Evolutionary conservation across 257 asterid genomes (phyloP).

Genomic region (Scutellaria barbata): DNA sequence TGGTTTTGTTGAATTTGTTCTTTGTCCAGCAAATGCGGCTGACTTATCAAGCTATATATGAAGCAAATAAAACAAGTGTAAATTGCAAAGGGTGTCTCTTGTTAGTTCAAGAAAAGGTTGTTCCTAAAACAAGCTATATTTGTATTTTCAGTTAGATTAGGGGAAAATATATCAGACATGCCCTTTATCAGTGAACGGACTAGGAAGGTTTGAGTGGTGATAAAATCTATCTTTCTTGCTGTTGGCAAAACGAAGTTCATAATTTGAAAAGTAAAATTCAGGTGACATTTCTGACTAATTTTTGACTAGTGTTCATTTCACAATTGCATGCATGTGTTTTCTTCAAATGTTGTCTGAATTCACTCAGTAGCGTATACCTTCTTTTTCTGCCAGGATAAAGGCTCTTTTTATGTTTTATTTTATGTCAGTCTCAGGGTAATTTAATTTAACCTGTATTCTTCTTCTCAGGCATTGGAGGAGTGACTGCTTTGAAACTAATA

Average conservation of each 20-base stretch:
- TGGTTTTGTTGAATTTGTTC: constrained; percentile 20
- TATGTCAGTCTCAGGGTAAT: background rate
- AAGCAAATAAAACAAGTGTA: constrained; percentile 10
- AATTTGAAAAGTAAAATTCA: background rate
- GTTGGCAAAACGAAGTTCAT: background rate
- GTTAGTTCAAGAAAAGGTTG: constrained; percentile 20
- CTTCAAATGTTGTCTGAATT: constrained; percentile 3
- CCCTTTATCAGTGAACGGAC: background rate
- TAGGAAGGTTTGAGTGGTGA: background rate
- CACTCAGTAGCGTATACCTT: background rate
- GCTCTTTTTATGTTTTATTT: background rate
- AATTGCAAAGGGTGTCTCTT: background rate
- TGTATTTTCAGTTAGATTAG: background rate
- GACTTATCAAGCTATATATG: constrained; percentile 22
- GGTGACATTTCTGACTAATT: constrained; percentile 2
- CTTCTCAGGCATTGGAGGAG: constrained; percentile 86
- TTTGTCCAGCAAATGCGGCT: background rate
- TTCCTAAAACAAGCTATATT: constrained; percentile 18
- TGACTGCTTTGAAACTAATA: constrained; percentile 90
- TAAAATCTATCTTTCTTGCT: constrained; percentile 13
- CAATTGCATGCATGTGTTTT: background rate
- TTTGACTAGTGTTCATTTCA: constrained; percentile 17
- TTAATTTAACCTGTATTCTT: background rate
- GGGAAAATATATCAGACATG: background rate
- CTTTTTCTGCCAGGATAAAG: constrained; percentile 2